Percentiles rank a stretch among this genome's conserved stretches.
These are phyloP conservation scores for Echium plantagineum DNA, from an alignment of 257 asterid species.

Conservation along the genomic window DNA sequence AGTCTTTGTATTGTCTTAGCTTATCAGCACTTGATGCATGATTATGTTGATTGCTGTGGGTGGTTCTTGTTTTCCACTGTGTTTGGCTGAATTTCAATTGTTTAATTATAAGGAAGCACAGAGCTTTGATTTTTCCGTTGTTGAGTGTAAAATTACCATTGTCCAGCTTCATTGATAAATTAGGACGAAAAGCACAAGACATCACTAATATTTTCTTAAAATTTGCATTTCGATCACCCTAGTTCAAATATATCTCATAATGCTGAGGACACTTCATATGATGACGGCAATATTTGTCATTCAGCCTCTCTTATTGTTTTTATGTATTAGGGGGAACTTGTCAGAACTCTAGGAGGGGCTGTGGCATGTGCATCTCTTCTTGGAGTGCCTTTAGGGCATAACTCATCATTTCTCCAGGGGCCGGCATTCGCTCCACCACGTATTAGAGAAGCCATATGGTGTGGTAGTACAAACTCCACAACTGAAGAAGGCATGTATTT, in stretches of 20 bases:
- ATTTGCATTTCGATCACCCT: no score
- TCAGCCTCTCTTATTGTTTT: constrained; percentile 1
- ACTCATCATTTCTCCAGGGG: constrained; percentile 97
- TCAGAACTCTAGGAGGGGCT: no score
- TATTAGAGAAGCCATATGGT: constrained; percentile 98
- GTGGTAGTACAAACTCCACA: constrained; percentile 93
- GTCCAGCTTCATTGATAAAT: no score
- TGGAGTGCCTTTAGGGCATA: constrained; percentile 97
- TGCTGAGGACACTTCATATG: neutral
- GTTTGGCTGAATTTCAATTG: no score
- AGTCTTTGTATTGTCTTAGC: neutral
- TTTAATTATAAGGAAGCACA: no score
- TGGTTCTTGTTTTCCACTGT: neutral
- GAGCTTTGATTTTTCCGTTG: no score
- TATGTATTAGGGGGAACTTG: no score
- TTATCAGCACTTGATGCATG: neutral
- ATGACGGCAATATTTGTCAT: neutral
- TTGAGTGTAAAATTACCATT: no score
- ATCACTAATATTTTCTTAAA: no score
- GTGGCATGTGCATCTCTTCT: constrained; percentile 75
- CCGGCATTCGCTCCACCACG: constrained; percentile 99
- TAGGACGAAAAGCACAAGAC: no score
- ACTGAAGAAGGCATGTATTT: constrained; percentile 73
- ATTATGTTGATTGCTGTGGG: neutral
- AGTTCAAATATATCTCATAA: no score